phyloP scores from a whole-genome alignment of 139 green algal genomes.

The Marvania coccoides region DNA sequence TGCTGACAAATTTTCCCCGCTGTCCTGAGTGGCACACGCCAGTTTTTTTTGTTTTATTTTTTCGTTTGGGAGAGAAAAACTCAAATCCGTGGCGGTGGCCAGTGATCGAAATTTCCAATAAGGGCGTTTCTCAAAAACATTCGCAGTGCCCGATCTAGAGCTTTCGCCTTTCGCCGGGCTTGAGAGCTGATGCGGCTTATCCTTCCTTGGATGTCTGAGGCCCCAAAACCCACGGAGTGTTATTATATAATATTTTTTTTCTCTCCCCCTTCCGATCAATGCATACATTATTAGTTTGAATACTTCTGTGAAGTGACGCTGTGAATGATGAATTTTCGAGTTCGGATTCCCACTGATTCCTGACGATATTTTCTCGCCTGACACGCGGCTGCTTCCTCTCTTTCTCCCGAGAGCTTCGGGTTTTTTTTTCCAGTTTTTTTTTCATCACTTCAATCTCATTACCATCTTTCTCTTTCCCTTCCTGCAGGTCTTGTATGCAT shows the following conservation, averaged over 20 bases:
- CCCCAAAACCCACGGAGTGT: too few species aligned
- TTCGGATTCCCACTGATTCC: conserved; percentile 16
- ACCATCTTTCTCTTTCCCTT: background rate
- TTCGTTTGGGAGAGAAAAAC: too few species aligned
- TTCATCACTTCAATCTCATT: background rate
- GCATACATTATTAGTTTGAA: background rate
- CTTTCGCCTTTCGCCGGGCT: conserved; percentile 57
- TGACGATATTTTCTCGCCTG: too few species aligned
- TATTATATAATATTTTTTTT: too few species aligned
- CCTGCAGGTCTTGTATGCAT: background rate
- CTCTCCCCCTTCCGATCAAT: background rate
- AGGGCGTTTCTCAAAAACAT: conserved; percentile 65
- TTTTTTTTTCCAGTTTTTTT: background rate
- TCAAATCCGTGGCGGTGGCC: background rate
- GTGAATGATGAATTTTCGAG: conserved; percentile 5
- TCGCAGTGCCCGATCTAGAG: conserved; percentile 69
- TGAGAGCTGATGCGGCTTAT: conserved; percentile 61
- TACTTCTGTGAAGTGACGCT: too few species aligned
- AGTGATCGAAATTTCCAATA: conserved; percentile 37
- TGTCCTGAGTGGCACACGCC: conserved; percentile 41
- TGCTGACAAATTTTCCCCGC: conserved; percentile 50
- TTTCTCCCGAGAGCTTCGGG: background rate
- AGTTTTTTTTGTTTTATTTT: background rate
- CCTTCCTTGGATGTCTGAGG: conserved; percentile 74
- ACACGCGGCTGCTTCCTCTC: too few species aligned